Base-by-base conservation (phyloP, 2,329 filamentous ascomycete genomes). In the Hansfordia pulvinata region DNA sequence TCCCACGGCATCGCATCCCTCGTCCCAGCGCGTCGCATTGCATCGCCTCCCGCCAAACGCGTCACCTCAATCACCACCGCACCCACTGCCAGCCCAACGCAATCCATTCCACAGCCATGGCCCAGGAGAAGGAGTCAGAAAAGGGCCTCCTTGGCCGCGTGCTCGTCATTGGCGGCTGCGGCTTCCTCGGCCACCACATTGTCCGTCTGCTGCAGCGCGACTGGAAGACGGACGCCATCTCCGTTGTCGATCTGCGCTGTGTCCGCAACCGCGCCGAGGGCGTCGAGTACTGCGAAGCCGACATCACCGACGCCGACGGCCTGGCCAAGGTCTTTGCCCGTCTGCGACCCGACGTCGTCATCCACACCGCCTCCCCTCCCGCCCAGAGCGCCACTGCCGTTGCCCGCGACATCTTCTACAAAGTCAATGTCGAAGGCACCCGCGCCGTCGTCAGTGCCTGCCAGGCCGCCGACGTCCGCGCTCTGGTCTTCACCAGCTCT, bases 381-480 rank as follows among this genome's bases (percentile, higher is more conserved):
- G 63, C 59, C 32, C 64, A 69, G 47, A 57, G 67, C 54, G 52
- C 50, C 43, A 43, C 61, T 49, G 54, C 58, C 44, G 53, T 66
- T 44, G 53, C 63, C 41, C 62, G 76, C 36, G 64, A 68, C 11
- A 54, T 82, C 19, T 78, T 90, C 49, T 70, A 71, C 42, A 76
- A 75, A 49, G 80, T 96, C 47, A 98, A 96, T 50, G 76, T 93
- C 27, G 76, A 84, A 27, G 88, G 88, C 27, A 94, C 90, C 10
- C 64, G 63, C 37, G 75, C 78, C 37, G 68, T 94, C 25, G 60
- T 96, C 29, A 70, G 76, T 19, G 82, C 81, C 10, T 79, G 79
- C 40, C 67, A 69, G 44, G 60, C 69, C 38, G 66, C 68, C 19
- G 76, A 69, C 35, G 84, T 88, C 43, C 82, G 76, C 54, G 81